Percentiles rank a stretch among this genome's conserved stretches.
Conservation (phyloP, 2,329 filamentous ascomycete species). For the Polytolypa hystricis region DNA sequence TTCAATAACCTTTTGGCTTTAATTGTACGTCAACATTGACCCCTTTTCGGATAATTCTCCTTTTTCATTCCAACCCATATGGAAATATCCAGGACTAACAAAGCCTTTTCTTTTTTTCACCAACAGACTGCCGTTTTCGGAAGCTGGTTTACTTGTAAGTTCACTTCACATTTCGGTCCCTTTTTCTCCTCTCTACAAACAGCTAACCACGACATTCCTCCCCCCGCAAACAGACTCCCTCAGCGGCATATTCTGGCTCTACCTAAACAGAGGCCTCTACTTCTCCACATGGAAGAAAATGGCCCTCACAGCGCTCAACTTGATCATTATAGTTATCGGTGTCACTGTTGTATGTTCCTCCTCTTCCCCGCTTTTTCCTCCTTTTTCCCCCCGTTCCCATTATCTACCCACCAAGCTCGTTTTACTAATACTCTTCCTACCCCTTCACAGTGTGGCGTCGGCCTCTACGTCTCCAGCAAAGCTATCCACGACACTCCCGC, state of each 20-base stretch:
- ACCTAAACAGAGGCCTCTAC: slow-evolving; percentile 35
- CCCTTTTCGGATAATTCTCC: background rate
- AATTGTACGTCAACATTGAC: slow-evolving; percentile 30
- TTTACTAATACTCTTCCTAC: no score
- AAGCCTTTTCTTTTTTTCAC: slow-evolving; percentile 12
- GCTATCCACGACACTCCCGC: slow-evolving; percentile 25
- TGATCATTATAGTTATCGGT: slow-evolving; percentile 28
- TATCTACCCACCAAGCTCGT: no score
- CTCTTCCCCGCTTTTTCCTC: no score
- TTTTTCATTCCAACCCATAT: background rate
- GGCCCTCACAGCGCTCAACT: slow-evolving; percentile 34
- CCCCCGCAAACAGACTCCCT: slow-evolving; percentile 23
- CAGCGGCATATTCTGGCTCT: slow-evolving; percentile 37
- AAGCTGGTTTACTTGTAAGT: slow-evolving; percentile 54
- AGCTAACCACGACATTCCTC: background rate
- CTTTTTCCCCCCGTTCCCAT: no score
- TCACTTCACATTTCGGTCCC: slow-evolving; percentile 9
- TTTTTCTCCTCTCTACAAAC: background rate
- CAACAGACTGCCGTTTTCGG: slow-evolving; percentile 46
- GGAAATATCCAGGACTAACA: background rate
- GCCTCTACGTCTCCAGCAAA: slow-evolving; percentile 30
- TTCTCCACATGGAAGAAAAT: slow-evolving; percentile 35
- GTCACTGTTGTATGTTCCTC: slow-evolving; percentile 18
- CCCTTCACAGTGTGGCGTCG: slow-evolving; percentile 31
- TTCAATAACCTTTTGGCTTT: slow-evolving; percentile 58